Conservation (phyloP, 2,329 filamentous ascomycete species). For the Didymella segeticola region DNA sequence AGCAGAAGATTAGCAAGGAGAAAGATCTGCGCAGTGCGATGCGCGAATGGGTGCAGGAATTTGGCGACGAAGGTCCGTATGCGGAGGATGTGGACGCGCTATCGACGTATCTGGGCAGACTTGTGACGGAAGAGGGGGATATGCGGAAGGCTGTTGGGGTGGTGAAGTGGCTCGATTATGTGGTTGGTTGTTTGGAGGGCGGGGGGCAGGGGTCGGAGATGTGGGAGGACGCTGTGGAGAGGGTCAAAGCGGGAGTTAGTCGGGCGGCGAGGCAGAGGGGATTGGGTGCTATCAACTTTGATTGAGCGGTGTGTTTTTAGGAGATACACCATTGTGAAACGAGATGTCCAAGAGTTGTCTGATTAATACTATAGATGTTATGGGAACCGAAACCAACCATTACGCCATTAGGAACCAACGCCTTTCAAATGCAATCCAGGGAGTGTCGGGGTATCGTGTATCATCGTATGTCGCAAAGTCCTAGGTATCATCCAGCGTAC, state of each 20-base stretch:
- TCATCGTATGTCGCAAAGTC: background rate
- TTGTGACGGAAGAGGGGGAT: constrained; percentile 78
- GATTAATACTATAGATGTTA: background rate
- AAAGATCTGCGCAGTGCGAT: constrained; percentile 77
- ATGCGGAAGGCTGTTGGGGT: constrained; percentile 75
- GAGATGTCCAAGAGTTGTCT: too few species aligned
- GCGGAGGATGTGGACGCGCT: constrained; percentile 77
- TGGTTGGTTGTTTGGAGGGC: constrained; percentile 39
- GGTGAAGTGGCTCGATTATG: constrained; percentile 67
- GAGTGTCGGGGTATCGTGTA: constrained; percentile 10
- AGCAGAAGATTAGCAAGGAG: constrained; percentile 60
- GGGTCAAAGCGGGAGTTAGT: constrained; percentile 52
- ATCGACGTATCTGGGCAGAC: constrained; percentile 72
- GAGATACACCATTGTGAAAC: background rate
- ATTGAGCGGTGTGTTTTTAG: constrained; percentile 1
- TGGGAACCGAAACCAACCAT: background rate
- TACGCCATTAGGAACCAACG: background rate
- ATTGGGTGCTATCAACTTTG: constrained; percentile 51
- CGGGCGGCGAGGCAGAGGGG: constrained; percentile 54
- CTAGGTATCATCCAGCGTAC: background rate
- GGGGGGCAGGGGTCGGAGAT: constrained; percentile 20
- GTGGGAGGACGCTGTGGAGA: constrained; percentile 49
- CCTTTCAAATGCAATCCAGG: background rate
- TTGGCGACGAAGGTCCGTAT: constrained; percentile 77
- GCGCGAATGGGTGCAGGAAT: constrained; percentile 76